Conservation (phyloP, 2,329 filamentous ascomycete species). For the Byssothecium circinans region DNA sequence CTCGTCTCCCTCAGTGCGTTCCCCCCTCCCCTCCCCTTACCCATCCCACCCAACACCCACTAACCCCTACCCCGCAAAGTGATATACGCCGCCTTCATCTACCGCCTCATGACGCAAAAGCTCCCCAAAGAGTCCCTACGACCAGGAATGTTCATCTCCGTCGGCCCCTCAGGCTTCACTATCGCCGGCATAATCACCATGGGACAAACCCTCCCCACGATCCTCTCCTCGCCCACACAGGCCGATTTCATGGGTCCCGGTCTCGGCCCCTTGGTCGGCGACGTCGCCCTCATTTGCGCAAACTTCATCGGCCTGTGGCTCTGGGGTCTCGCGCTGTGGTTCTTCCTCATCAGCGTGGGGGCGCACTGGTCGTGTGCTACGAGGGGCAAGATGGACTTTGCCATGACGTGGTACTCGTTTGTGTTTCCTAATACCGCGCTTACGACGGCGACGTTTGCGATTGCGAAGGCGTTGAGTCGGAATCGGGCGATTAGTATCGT, state of each 20-base stretch:
- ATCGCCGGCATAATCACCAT: constrained; percentile 62
- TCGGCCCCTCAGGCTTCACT: constrained; percentile 74
- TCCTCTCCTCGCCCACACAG: constrained; percentile 45
- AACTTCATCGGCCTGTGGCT: constrained; percentile 75
- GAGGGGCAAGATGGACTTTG: constrained; percentile 67
- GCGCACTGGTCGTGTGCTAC: constrained; percentile 70
- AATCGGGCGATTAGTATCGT: constrained; percentile 62
- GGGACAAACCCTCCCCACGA: constrained; percentile 53
- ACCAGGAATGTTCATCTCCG: constrained; percentile 83
- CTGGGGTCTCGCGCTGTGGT: constrained; percentile 82
- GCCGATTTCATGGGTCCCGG: constrained; percentile 58
- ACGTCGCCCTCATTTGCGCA: constrained; percentile 57
- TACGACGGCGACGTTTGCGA: constrained; percentile 70
- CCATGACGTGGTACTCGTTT: constrained; percentile 86
- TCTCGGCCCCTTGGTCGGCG: constrained; percentile 55
- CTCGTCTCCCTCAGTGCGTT: constrained; percentile 68
- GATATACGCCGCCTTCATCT: constrained; percentile 83
- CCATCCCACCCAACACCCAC: constrained; percentile 66
- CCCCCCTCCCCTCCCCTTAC: too few species aligned
- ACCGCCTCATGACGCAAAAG: constrained; percentile 86
- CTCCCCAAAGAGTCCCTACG: constrained; percentile 73
- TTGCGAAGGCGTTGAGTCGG: constrained; percentile 59
- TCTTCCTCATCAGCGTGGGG: constrained; percentile 78
- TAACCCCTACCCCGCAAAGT: too few species aligned
- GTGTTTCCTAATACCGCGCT: constrained; percentile 79